Percentiles rank a stretch among this genome's conserved stretches.
These are phyloP conservation scores for Fomitopsis pulvina DNA, from an alignment of 768 basidiomycete genomes.

Conservation along the genomic window DNA sequence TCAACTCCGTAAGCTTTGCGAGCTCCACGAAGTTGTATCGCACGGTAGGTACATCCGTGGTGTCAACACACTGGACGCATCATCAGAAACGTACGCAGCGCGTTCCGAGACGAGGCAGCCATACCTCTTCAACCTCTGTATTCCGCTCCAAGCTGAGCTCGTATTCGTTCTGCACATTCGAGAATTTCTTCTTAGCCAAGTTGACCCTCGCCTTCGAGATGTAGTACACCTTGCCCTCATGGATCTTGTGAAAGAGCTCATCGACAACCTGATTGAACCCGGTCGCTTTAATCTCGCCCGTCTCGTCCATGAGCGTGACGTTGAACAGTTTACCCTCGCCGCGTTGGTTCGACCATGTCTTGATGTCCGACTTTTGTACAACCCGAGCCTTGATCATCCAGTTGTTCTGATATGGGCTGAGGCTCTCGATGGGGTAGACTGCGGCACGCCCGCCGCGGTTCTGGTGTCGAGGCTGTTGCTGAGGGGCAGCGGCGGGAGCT, in stretches of 20 bases:
- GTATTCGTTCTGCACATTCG: constrained; percentile 85
- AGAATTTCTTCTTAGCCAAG: constrained; percentile 96
- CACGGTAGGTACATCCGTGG: constrained; percentile 66
- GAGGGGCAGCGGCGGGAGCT: neutral
- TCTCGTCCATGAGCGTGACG: constrained; percentile 90
- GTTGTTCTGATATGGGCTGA: constrained; percentile 96
- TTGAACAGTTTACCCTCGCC: constrained; percentile 96
- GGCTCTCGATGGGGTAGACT: constrained; percentile 83
- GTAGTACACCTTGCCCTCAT: constrained; percentile 91
- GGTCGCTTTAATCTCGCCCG: constrained; percentile 86
- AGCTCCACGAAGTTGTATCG: constrained; percentile 80
- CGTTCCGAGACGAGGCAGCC: constrained; percentile 12
- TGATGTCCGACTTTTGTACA: constrained; percentile 83
- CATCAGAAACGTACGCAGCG: constrained; percentile 2
- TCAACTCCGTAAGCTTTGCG: constrained; percentile 48
- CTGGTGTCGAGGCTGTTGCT: neutral
- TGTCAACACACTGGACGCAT: constrained; percentile 67
- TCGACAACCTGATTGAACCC: constrained; percentile 86
- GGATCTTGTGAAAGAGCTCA: constrained; percentile 72
- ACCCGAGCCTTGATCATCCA: constrained; percentile 98
- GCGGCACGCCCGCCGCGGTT: constrained; percentile 16
- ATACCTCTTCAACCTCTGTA: constrained; percentile 81
- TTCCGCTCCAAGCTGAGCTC: constrained; percentile 81
- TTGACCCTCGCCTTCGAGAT: constrained; percentile 88
- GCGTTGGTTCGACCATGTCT: constrained; percentile 78